Conservation (phyloP, 2,329 filamentous ascomycete species). For the Stachybotrys elegans region DNA sequence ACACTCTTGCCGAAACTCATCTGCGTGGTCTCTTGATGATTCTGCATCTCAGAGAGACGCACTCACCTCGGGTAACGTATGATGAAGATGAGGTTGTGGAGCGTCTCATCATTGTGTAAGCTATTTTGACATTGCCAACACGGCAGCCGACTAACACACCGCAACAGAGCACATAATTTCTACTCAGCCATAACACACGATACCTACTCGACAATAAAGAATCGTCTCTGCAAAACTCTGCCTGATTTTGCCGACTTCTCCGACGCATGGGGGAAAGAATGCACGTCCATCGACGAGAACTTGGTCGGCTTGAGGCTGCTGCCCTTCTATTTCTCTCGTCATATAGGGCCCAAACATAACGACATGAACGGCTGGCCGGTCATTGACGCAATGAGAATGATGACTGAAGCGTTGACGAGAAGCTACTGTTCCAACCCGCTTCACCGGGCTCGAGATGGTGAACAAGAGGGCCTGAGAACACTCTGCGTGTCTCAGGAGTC, state of each 20-base stretch:
- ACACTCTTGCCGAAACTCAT: neutral
- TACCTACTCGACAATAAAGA: too few relatives aligned
- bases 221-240: neutral
- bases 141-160: neutral
- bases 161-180: neutral
- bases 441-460: neutral
- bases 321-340: neutral
- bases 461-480: neutral
- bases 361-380: neutral
- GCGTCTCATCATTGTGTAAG: neutral
- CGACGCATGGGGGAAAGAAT: neutral
- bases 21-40: neutral
- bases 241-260: neutral
- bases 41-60: neutral
- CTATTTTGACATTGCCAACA: neutral
- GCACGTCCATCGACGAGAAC: neutral
- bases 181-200: too few relatives aligned
- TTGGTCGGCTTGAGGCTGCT: neutral
- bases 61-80: neutral
- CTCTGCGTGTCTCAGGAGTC: neutral
- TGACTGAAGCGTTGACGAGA: neutral
- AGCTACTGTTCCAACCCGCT: neutral
- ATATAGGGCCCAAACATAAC: neutral
- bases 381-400: neutral
- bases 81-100: neutral